Evolutionary conservation across 768 basidiomycete species (phyloP).

Genomic region (Austroboletus festivus): DNA sequence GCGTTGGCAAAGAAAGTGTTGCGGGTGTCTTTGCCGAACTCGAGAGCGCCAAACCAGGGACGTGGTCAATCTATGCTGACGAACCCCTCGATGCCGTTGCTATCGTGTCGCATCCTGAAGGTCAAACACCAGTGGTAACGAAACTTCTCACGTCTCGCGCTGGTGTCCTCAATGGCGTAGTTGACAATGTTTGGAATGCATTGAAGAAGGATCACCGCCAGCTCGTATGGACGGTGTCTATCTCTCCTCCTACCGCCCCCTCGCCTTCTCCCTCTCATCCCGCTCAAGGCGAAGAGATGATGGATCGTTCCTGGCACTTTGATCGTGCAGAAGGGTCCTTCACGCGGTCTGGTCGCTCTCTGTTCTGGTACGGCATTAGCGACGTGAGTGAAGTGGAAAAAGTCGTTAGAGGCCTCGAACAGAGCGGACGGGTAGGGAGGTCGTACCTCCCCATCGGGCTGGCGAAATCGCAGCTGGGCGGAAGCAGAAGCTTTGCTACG

Average conservation of each 20-base stretch:
- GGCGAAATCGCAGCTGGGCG: conserved; percentile 17
- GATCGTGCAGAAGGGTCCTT: conserved; percentile 98
- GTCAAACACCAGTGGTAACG: conserved; percentile 86
- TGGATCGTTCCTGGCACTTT: conserved; percentile 95
- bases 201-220: conserved; percentile 91
- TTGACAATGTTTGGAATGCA: conserved; percentile 97
- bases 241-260: conserved; percentile 25
- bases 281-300: conserved; percentile 68
- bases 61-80: conserved; percentile 97
- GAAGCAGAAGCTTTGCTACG: conserved; percentile 21
- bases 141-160: conserved; percentile 86
- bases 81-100: conserved; percentile 95
- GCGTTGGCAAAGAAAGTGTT: conserved; percentile 78
- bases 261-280: conserved; percentile 5
- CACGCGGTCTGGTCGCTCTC: conserved; percentile 85
- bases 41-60: conserved; percentile 71
- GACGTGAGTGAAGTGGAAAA: conserved; percentile 90
- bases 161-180: conserved; percentile 89
- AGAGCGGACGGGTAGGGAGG: conserved; percentile 80
- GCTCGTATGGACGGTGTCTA: conserved; percentile 97
- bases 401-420: conserved; percentile 71
- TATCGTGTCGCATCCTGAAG: conserved; percentile 88
- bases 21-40: conserved; percentile 65
- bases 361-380: conserved; percentile 98
- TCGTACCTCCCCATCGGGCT: conserved; percentile 68